Evolutionary conservation across 2,329 filamentous ascomycete species (phyloP).

Genomic region (Hypoxylon sp.): DNA sequence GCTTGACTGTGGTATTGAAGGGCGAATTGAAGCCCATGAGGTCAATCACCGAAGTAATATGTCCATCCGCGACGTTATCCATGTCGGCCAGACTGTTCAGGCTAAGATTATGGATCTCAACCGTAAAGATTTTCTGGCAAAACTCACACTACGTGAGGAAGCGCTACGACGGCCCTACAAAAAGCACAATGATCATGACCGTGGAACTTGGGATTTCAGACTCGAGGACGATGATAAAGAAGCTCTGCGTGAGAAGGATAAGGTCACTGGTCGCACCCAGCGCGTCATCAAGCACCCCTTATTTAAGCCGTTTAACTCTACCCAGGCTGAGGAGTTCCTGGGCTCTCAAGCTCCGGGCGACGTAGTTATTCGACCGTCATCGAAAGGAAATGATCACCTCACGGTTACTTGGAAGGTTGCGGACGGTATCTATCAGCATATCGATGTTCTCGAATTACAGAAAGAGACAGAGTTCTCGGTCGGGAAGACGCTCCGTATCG

Average conservation of each 20-base stretch:
- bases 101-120: slow-evolving; percentile 92
- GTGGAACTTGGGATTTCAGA: slow-evolving; percentile 87
- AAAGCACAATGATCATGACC: slow-evolving; percentile 77
- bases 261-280: slow-evolving; percentile 85
- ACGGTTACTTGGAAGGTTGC: slow-evolving; percentile 98
- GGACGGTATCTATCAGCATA: slow-evolving; percentile 96
- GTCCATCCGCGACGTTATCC: slow-evolving; percentile 80
- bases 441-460: slow-evolving; percentile 95
- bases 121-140: slow-evolving; percentile 85
- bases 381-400: slow-evolving; percentile 94
- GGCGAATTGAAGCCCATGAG: slow-evolving; percentile 85
- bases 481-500: slow-evolving; percentile 86
- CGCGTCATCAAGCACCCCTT: slow-evolving; percentile 98
- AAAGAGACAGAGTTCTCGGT: slow-evolving; percentile 98
- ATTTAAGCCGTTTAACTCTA: slow-evolving; percentile 92
- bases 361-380: slow-evolving; percentile 94
- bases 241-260: slow-evolving; percentile 86
- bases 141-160: slow-evolving; percentile 87
- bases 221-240: slow-evolving; percentile 88
- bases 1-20: slow-evolving; percentile 94
- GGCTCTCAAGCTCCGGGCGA: slow-evolving; percentile 89
- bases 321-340: slow-evolving; percentile 93
- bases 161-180: slow-evolving; percentile 80
- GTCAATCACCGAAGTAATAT: slow-evolving; percentile 77
- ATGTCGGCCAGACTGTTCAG: slow-evolving; percentile 85